Base-by-base conservation (phyloP, 164 flowering plant genomes). In the Cinnamomum micranthum region DNA sequence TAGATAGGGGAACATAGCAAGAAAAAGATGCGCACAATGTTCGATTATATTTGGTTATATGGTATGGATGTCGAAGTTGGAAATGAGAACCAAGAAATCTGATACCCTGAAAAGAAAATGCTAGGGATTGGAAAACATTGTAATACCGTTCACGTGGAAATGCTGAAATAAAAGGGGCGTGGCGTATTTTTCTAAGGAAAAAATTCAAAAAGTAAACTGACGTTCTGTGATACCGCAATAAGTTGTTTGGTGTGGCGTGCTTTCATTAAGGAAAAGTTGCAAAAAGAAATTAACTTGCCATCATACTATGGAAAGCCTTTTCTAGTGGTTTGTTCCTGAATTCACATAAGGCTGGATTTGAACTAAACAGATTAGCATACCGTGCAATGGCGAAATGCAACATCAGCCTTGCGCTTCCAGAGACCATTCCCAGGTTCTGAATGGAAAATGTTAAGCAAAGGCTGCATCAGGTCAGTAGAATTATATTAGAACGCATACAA, bases 351-450 rank as follows among this genome's bases (percentile, higher is more conserved):
- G n/a, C 60, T 55, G 60, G 7, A 15, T 11, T 14, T 55, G 20
- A 13, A 14, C 47, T 41, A 17, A 31, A 28, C 31, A 41, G 17
- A 64, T 31, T 66, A 28, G 66, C 82, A 72, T 90, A 96, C 99
- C 88, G 67, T 87, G 90, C 97, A 90, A 60, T 80, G 77, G 50
- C 63, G 81, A 35, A 94, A 83, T 73, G 98, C 97, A 73, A 90
- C 81, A 79, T 94, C 99, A 55, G 89, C 97, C 80, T 86, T 90
- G 77, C 98, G 94, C 82, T 91, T 96, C 97, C 97, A 96, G 73
- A 86, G 68, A 75, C 87, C 86, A 86, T 91, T 92, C 70, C 97
- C 90, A 60, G 95, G 97, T 82, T 87, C 93, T 6, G 92, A 81
- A 75, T 90, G 85, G 81, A 96, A 95, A 72, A 95, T 73, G 70